Evolutionary conservation across 148 eudicot species (phyloP), one percentile per base, ranked within the genome.

Genomic region (Oxyria digyna): DNA sequence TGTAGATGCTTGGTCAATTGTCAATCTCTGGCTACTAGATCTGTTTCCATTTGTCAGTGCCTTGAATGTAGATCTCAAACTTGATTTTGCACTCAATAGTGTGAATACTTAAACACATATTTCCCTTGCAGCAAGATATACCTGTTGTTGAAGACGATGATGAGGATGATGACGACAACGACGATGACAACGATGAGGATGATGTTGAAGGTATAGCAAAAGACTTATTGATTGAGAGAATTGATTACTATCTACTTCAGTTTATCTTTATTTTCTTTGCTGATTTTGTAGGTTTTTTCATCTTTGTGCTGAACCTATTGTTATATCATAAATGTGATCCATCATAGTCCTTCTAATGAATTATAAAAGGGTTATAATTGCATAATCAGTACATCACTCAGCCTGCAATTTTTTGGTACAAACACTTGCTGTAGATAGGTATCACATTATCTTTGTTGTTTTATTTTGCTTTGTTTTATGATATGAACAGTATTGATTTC

Each of bases 121-220:
- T 26, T 11, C 11, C 18, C 23, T 55, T 73, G 72, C 79, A 81
- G 84, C 75, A 74, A 67, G 91, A 89, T 59, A 87, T 86, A 67
- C 96, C 96, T 18, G 38, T 83, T 31, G 74, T 89, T 50, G 96
- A 89, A 76, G 96, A 88, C 6, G 87, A 83, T 0, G 90, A 84
- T 1, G 91, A 86, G 15, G 91, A 86, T 0, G 96, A 89, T 0
- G 88, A 82, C 0, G 89, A 89, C 0, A 57, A 68, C 1, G 55
- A 68, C 7, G 71, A 68, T 12, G 89, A 85, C 0, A 85, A 84
- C 67, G 96, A 84, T 57, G 84, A 78, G 24, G 91, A 82, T 64
- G 92, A 79, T 6, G 70, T 40, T 57, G 91, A 86, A 73, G 91
- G 91, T 86, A 67, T 50, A 77, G 8, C 18, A 48, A n/a, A n/a